A percentile compares a stretch with the other conserved stretches of the same genome.
These are phyloP conservation scores for Termitomyces sp. DNA, from an alignment of 768 basidiomycete species.

Conservation along the genomic window DNA sequence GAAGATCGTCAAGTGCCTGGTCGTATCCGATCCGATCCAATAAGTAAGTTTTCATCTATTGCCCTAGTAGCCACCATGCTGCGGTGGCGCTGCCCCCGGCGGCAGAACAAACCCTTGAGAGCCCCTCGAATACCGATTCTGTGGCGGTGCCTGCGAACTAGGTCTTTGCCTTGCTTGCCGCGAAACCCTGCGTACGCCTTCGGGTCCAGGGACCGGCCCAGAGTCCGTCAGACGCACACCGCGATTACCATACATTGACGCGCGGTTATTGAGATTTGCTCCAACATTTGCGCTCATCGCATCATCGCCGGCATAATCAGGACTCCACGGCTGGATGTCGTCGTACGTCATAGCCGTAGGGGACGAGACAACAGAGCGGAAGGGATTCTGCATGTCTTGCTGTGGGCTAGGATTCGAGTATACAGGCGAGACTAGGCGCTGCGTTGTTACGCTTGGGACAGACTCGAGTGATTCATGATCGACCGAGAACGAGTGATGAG, in stretches of 20 bases:
- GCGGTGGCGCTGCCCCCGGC: neutral
- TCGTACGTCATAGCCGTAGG: slow-evolving; percentile 25
- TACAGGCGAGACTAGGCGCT: slow-evolving; percentile 26
- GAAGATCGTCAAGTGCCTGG: neutral
- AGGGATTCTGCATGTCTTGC: slow-evolving; percentile 37
- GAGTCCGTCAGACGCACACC: slow-evolving; percentile 79
- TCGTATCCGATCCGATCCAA: neutral
- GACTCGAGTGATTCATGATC: slow-evolving; percentile 39
- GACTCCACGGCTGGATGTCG: slow-evolving; percentile 21
- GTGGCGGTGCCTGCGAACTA: slow-evolving; percentile 52
- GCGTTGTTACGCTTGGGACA: slow-evolving; percentile 14
- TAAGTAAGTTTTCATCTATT: neutral
- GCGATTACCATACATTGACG: slow-evolving; percentile 31
- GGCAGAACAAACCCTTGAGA: slow-evolving; percentile 8
- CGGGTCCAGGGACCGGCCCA: slow-evolving; percentile 76
- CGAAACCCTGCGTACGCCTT: slow-evolving; percentile 77
- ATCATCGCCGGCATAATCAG: slow-evolving; percentile 25
- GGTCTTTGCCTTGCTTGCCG: slow-evolving; percentile 54
- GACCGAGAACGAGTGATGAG: slow-evolving; percentile 22
- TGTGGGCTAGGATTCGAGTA: slow-evolving; percentile 20
- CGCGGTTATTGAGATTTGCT: slow-evolving; percentile 29
- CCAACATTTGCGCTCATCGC: slow-evolving; percentile 24
- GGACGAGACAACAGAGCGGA: slow-evolving; percentile 41
- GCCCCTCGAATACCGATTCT: slow-evolving; percentile 13
- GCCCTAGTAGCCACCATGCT: neutral